These are phyloP conservation scores for Irineochytrium annulatum DNA, from an alignment of 192 early-diverging fungal genomes.

Conservation along the genomic window DNA sequence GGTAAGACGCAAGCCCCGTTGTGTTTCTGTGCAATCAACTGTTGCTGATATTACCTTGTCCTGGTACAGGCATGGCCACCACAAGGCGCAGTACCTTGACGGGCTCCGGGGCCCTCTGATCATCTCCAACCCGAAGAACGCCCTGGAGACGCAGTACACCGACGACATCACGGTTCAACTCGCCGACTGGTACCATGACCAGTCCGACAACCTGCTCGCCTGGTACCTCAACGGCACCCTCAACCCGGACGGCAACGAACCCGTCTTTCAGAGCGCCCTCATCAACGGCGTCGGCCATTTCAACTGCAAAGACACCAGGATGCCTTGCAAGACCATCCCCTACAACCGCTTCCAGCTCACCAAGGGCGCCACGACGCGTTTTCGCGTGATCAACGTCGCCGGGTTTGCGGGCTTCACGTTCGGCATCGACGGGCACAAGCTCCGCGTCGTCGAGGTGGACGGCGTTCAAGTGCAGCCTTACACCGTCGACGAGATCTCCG, in stretches of 20 bases:
- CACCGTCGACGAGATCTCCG: slow-evolving; percentile 25
- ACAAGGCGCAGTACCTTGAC: slow-evolving; percentile 62
- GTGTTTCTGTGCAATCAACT: no score
- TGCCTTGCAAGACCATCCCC: background rate
- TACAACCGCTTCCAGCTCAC: slow-evolving; percentile 6
- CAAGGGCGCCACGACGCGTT: slow-evolving; percentile 17
- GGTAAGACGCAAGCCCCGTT: no score
- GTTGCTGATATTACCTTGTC: slow-evolving; percentile 68
- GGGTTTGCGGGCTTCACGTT: slow-evolving; percentile 42
- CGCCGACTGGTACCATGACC: slow-evolving; percentile 68
- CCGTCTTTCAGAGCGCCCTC: slow-evolving; percentile 58
- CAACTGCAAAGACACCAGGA: slow-evolving; percentile 6
- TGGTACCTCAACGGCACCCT: slow-evolving; percentile 51
- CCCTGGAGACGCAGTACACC: slow-evolving; percentile 64
- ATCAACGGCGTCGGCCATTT: slow-evolving; percentile 46
- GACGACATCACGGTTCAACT: slow-evolving; percentile 63
- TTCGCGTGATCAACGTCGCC: slow-evolving; percentile 41
- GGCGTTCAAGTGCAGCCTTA: slow-evolving; percentile 41
- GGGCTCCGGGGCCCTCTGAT: slow-evolving; percentile 71
- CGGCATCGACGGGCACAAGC: slow-evolving; percentile 42
- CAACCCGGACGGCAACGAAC: slow-evolving; percentile 58
- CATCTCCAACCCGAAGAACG: slow-evolving; percentile 55
- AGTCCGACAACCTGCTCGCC: slow-evolving; percentile 35
- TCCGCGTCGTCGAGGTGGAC: slow-evolving; percentile 55
- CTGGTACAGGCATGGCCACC: slow-evolving; percentile 26